These are phyloP conservation scores for Backusella luteola DNA, from an alignment of 192 early-diverging fungal species.

Conservation along the genomic window DNA sequence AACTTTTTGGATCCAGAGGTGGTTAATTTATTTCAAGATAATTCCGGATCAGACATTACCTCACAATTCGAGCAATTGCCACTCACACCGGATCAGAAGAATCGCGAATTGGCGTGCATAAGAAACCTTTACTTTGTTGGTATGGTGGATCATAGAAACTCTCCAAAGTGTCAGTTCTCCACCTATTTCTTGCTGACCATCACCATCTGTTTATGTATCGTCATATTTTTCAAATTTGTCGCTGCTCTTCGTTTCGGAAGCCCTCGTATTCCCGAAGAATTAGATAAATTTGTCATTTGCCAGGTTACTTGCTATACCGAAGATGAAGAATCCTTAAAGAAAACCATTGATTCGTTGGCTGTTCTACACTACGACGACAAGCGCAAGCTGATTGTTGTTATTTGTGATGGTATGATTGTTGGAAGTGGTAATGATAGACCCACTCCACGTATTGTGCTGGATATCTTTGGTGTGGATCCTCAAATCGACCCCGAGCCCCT, in stretches of 20 bases:
- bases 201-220: conserved; percentile 74
- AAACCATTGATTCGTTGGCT: conserved; percentile 84
- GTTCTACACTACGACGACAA: conserved; percentile 82
- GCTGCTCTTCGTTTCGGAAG: conserved; percentile 72
- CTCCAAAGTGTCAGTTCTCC: conserved; percentile 73
- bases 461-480: conserved; percentile 86
- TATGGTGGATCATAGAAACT: conserved; percentile 80
- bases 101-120: conserved; percentile 67
- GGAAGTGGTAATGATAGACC: conserved; percentile 96
- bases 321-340: conserved; percentile 78
- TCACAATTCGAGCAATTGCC: conserved; percentile 53
- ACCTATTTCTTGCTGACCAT: conserved; percentile 80
- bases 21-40: conserved; percentile 61
- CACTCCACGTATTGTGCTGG: conserved; percentile 95
- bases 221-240: conserved; percentile 79
- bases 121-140: conserved; percentile 84
- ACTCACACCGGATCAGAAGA: conserved; percentile 40
- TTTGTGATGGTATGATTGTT: conserved; percentile 91
- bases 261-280: conserved; percentile 74
- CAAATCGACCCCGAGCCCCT: conserved; percentile 70
- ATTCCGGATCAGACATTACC: conserved; percentile 63
- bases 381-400: conserved; percentile 82
- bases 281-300: conserved; percentile 94
- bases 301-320: conserved; percentile 97
- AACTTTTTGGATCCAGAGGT: conserved; percentile 58